phyloP scores from a whole-genome alignment of 352 stramenopile species.

The Globisporangium apiculatum region DNA sequence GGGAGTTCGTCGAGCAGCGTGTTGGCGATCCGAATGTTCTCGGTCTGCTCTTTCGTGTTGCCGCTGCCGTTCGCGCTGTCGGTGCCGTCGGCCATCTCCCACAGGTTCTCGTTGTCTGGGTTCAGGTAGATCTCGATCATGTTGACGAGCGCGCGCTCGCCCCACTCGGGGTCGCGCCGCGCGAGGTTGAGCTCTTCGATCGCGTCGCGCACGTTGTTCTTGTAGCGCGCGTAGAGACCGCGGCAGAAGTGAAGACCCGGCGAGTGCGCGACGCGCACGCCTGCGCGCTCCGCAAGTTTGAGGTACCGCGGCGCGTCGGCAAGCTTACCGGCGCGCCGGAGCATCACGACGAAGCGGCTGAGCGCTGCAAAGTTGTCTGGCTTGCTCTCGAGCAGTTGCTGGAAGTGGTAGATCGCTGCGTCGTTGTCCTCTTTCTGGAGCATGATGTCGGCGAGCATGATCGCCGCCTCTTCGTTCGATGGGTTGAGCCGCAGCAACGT shows the following conservation, averaged over 20 bases:
- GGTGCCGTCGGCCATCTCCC: slow-evolving; percentile 43
- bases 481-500: slow-evolving; percentile 78
- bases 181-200: slow-evolving; percentile 90
- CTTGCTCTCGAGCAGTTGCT: slow-evolving; percentile 84
- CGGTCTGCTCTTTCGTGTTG: slow-evolving; percentile 71
- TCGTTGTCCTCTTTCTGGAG: slow-evolving; percentile 87
- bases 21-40: slow-evolving; percentile 86
- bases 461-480: slow-evolving; percentile 75
- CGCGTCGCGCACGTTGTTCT: slow-evolving; percentile 87
- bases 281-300: slow-evolving; percentile 66
- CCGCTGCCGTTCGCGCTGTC: slow-evolving; percentile 8
- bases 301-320: slow-evolving; percentile 62
- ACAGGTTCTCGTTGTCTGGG: slow-evolving; percentile 90
- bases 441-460: slow-evolving; percentile 90
- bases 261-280: slow-evolving; percentile 67
- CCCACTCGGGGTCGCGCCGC: slow-evolving; percentile 85
- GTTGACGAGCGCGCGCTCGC: slow-evolving; percentile 78
- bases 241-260: slow-evolving; percentile 89
- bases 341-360: slow-evolving; percentile 82
- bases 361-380: slow-evolving; percentile 89
- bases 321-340: slow-evolving; percentile 83
- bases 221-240: slow-evolving; percentile 84
- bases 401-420: slow-evolving; percentile 84
- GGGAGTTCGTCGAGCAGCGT: slow-evolving; percentile 84
- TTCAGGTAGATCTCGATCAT: slow-evolving; percentile 95